Conservation (phyloP, 1,284 basidiomycete genomes). For the Amylostereum areolatum region DNA sequence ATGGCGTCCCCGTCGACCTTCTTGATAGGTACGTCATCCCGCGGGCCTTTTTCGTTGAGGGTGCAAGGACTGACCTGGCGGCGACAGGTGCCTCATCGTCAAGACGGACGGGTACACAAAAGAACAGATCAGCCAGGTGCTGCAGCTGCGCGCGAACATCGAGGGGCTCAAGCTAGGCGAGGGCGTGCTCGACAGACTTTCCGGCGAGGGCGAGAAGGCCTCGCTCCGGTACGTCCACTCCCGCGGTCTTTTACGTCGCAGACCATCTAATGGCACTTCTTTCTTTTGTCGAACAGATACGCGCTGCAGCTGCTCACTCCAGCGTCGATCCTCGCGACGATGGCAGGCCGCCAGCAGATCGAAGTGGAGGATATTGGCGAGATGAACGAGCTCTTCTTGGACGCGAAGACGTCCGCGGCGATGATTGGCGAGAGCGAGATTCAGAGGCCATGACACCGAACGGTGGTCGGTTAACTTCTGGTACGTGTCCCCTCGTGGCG, state of each 20-base stretch:
- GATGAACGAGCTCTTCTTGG: constrained; percentile 91
- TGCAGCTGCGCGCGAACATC: constrained; percentile 80
- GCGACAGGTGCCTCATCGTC: constrained; percentile 87
- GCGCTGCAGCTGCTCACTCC: constrained; percentile 91
- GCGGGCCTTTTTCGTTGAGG: constrained; percentile 3
- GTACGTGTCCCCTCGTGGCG: no score
- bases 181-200: constrained; percentile 78
- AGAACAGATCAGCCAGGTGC: constrained; percentile 84
- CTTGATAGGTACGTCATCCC: constrained; percentile 67
- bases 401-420: constrained; percentile 78
- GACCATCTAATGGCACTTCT: constrained; percentile 1
- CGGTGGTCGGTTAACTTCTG: no score
- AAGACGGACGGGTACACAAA: constrained; percentile 84
- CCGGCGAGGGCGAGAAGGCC: constrained; percentile 78
- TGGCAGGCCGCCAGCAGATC: constrained; percentile 79
- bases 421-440: constrained; percentile 33
- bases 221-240: constrained; percentile 67
- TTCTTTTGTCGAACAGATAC: constrained; percentile 48
- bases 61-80: background rate
- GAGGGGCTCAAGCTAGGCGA: constrained; percentile 79
- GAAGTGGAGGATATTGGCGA: constrained; percentile 84
- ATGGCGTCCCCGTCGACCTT: constrained; percentile 92
- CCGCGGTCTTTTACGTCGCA: background rate
- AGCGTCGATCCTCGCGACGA: constrained; percentile 80
- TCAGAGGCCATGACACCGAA: no score